Evolutionary conservation across 1,139 yeast genomes (phyloP), one percentile per base, ranked within the genome.

Genomic region (Kazachstania sp.): DNA sequence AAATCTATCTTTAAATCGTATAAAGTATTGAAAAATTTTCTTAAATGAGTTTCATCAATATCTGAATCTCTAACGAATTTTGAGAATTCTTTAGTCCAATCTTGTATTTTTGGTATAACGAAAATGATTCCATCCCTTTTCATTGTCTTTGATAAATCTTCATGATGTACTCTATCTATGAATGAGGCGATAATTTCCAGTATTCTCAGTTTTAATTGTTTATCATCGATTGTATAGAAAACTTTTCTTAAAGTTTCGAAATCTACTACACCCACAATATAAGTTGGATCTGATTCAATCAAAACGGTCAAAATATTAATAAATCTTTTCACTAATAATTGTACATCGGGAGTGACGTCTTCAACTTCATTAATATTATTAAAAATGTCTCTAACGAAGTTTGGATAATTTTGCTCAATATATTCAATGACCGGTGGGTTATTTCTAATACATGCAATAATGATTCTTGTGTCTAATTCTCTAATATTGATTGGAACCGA

Each of bases 371-470:
- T 42, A 9, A 57, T 43, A 40, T 49, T 45, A 8, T 45, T 42
- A 20, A 56, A 54, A 3, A 61, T 35, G 20, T 50, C 48, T 18
- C 48, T 39, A 28, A 52, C 50, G 37, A 52, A 58, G 6, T 36
- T 44, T 11, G 63, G 57, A 35, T 54, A 50, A 20, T 46, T 45
- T 3, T 34, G 49, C 31, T 50, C 50, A 31, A 61, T 51, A 39
- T 46, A 54, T 9, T 67, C 62, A 13, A 79, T 66, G 0, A 95
- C 90, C 2, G 75, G 77, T 0, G 81, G 81, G 59, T 87, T 87
- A 61, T 87, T 87, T 57, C 95, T 73, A 45, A 86, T 69, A 3
- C 82, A 65, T 8, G 82, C 70, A 0, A 79, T 77, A 54, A 82
- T 68, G 40, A 80, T 69, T 53, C 83, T 66, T 38, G 75, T 71